Conservation (phyloP, 768 basidiomycete genomes). For the Paxillus rubicundulus region DNA sequence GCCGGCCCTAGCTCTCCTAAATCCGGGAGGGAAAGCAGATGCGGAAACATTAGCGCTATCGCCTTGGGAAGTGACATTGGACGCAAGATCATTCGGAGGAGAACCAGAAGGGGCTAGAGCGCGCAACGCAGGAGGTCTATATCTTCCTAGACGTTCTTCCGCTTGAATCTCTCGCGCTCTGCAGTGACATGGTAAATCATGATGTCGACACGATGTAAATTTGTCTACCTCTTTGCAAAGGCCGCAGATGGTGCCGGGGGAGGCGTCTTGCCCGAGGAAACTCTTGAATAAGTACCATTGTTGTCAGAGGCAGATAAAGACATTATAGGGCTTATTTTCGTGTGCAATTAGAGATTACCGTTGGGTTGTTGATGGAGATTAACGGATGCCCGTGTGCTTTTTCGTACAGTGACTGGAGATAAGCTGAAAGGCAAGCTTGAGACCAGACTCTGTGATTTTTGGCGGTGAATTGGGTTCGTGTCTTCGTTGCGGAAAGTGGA, state of each 20-base stretch:
- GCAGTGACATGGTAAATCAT: slow-evolving; percentile 13
- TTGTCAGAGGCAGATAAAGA: slow-evolving; percentile 86
- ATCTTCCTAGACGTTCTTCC: slow-evolving; percentile 69
- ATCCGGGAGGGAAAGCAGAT: slow-evolving; percentile 80
- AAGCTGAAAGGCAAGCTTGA: slow-evolving; percentile 15
- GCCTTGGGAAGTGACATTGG: slow-evolving; percentile 55
- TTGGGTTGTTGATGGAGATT: slow-evolving; percentile 36
- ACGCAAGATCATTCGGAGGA: slow-evolving; percentile 64
- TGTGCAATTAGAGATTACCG: slow-evolving; percentile 81
- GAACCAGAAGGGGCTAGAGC: slow-evolving; percentile 65
- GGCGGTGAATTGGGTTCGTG: slow-evolving; percentile 22
- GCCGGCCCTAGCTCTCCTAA: slow-evolving; percentile 93
- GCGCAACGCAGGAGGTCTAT: slow-evolving; percentile 79
- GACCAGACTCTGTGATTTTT: slow-evolving; percentile 17
- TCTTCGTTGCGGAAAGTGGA: slow-evolving; percentile 25
- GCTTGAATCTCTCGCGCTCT: slow-evolving; percentile 87
- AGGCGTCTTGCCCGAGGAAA: slow-evolving; percentile 83
- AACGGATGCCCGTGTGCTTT: slow-evolving; percentile 31
- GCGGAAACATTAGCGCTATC: slow-evolving; percentile 61
- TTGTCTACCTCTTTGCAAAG: slow-evolving; percentile 75
- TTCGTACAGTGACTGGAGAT: slow-evolving; percentile 29
- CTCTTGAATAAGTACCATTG: slow-evolving; percentile 78
- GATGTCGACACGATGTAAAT: slow-evolving; percentile 13
- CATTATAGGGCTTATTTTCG: slow-evolving; percentile 68
- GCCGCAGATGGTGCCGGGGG: slow-evolving; percentile 89